Conservation (phyloP, 805 yeast genomes). For the Ogataea trehaloabstinens region DNA sequence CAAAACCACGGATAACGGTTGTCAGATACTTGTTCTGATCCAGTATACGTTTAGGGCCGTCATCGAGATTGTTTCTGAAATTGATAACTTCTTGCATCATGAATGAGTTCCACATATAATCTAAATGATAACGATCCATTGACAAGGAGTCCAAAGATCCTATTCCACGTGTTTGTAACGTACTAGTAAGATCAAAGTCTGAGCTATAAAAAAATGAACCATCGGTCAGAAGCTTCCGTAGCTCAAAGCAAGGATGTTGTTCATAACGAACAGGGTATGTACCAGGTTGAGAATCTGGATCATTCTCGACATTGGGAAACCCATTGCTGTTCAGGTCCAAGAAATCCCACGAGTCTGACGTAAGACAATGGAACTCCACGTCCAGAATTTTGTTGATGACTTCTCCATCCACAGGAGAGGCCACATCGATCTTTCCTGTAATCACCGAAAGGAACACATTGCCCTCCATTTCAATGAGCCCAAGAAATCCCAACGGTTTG, state of each 20-base stretch:
- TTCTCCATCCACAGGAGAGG: constrained; percentile 77
- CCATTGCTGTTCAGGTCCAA: constrained; percentile 68
- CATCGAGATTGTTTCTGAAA: constrained; percentile 69
- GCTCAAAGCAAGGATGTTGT: constrained; percentile 80
- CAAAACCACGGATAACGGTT: constrained; percentile 93
- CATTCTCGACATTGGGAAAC: constrained; percentile 46
- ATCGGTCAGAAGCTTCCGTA: constrained; percentile 72
- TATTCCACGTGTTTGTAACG: constrained; percentile 74
- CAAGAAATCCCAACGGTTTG: constrained; percentile 68
- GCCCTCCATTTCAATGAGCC: constrained; percentile 67
- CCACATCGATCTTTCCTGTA: constrained; percentile 73
- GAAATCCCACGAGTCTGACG: constrained; percentile 76
- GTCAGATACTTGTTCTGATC: constrained; percentile 83
- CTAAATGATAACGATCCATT: constrained; percentile 65
- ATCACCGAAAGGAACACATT: constrained; percentile 77
- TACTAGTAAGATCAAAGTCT: constrained; percentile 89
- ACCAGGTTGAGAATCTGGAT: constrained; percentile 30
- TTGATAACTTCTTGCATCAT: constrained; percentile 80
- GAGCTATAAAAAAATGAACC: constrained; percentile 93
- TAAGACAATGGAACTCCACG: constrained; percentile 85
- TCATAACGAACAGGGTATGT: constrained; percentile 28
- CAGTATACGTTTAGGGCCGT: constrained; percentile 53
- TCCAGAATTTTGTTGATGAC: constrained; percentile 73
- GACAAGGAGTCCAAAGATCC: constrained; percentile 41
- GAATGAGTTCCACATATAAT: constrained; percentile 96